Percentiles rank a stretch among this genome's conserved stretches.
Conservation (phyloP, 169 alveolate genomes). For the Cystoisospora suis region DNA sequence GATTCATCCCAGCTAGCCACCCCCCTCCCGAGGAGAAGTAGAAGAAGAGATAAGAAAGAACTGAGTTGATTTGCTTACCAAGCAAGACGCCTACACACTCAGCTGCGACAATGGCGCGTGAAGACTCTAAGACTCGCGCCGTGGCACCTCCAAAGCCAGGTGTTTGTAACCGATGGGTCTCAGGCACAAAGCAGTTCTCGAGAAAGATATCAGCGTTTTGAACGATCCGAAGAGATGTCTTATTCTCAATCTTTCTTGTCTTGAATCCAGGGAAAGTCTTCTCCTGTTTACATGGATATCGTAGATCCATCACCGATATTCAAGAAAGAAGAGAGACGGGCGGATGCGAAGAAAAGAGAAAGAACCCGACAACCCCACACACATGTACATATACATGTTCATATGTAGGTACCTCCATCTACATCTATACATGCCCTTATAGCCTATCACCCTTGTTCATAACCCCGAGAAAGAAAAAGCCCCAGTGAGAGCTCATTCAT, state of each 20-base stretch:
- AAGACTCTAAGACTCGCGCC: conserved; percentile 74
- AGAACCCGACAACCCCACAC: too few species aligned
- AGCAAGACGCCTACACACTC: conserved; percentile 76
- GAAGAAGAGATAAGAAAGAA: not conserved
- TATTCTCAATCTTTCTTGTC: conserved; percentile 72
- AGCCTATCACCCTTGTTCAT: too few species aligned
- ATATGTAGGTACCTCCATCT: too few species aligned
- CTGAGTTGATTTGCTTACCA: conserved; percentile 4
- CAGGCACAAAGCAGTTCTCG: conserved; percentile 81
- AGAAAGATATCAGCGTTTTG: conserved; percentile 78
- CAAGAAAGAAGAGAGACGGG: too few species aligned
- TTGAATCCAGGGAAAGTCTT: conserved; percentile 71
- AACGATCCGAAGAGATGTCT: conserved; percentile 82
- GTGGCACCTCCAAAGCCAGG: conserved; percentile 79
- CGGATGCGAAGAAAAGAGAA: too few species aligned
- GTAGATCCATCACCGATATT: not conserved
- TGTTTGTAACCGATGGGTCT: conserved; percentile 69
- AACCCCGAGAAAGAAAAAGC: too few species aligned
- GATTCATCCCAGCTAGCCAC: too few species aligned
- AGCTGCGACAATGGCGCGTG: conserved; percentile 82
- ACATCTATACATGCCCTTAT: too few species aligned
- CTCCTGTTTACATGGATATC: conserved; percentile 64
- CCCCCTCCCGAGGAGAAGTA: too few species aligned
- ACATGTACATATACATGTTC: too few species aligned
- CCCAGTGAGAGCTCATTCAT: too few species aligned